phyloP scores from a whole-genome alignment of 495 filamentous ascomycete genomes.

The Lasiosphaeria hispida region DNA sequence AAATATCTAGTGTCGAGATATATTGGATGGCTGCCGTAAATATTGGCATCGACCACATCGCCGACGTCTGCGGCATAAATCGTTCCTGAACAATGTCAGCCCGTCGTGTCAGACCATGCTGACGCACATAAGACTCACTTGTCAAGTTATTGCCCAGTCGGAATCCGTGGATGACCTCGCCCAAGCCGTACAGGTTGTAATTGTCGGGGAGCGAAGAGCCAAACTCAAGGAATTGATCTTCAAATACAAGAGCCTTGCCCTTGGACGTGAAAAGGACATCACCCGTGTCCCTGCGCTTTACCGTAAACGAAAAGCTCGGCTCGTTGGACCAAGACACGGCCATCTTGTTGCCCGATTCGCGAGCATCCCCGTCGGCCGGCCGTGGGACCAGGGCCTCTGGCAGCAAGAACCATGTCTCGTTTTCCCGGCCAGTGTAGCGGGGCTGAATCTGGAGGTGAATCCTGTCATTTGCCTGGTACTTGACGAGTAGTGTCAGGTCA shows the following conservation, averaged over 20 bases:
- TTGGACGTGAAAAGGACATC: slow-evolving; percentile 75
- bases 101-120: background rate
- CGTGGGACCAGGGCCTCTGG: slow-evolving; percentile 61
- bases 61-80: slow-evolving; percentile 68
- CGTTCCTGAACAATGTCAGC: slow-evolving; percentile 44
- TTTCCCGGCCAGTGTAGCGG: slow-evolving; percentile 58
- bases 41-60: slow-evolving; percentile 64
- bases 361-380: slow-evolving; percentile 46
- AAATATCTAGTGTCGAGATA: slow-evolving; percentile 80
- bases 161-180: slow-evolving; percentile 74
- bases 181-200: slow-evolving; percentile 80
- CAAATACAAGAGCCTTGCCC: slow-evolving; percentile 67
- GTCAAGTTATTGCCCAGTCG: slow-evolving; percentile 71
- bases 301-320: slow-evolving; percentile 71
- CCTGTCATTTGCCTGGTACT: slow-evolving; percentile 67
- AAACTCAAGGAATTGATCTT: slow-evolving; percentile 79
- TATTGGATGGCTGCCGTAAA: slow-evolving; percentile 80
- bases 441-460: slow-evolving; percentile 79
- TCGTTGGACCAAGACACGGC: slow-evolving; percentile 60
- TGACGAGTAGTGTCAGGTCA: slow-evolving; percentile 62
- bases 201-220: slow-evolving; percentile 66
- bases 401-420: slow-evolving; percentile 66
- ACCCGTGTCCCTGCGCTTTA: slow-evolving; percentile 58
- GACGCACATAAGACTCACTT: slow-evolving; percentile 42
- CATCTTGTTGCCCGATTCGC: slow-evolving; percentile 43